Conservation (phyloP, 2,329 filamentous ascomycete genomes). For the Dothideomycetes sp. region DNA sequence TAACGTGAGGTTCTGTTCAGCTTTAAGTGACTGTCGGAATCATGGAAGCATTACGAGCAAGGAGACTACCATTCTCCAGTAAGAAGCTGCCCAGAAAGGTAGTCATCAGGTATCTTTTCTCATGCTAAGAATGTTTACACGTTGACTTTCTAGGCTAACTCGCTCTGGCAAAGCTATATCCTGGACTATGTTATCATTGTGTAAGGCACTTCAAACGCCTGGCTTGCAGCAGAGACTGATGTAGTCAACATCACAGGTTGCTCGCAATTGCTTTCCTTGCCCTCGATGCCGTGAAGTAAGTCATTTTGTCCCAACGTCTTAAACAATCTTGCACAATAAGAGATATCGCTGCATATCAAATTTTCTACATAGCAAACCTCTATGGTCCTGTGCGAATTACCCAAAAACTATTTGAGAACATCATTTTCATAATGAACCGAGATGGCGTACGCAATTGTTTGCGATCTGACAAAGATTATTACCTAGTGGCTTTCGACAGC, state of each 20-base stretch:
- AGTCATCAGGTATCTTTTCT: background rate
- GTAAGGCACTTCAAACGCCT: background rate
- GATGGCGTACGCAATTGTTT: too few species aligned
- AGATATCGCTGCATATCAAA: background rate
- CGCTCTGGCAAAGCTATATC: background rate
- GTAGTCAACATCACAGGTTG: background rate
- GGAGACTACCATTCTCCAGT: background rate
- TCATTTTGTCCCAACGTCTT: too few species aligned
- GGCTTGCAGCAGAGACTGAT: background rate
- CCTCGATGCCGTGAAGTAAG: background rate
- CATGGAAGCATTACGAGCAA: background rate
- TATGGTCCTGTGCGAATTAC: too few species aligned
- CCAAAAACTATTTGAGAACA: too few species aligned
- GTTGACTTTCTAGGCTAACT: background rate
- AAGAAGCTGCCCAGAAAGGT: background rate
- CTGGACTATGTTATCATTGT: background rate
- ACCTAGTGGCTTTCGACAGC: conserved; percentile 43
- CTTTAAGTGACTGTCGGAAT: too few species aligned
- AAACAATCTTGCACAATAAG: background rate
- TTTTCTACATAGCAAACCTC: too few species aligned
- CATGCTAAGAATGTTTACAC: too few species aligned
- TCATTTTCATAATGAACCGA: too few species aligned
- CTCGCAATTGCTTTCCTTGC: background rate
- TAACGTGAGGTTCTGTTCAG: too few species aligned
- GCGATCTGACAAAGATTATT: too few species aligned